A percentile compares a stretch with the other conserved stretches of the same genome.
phyloP scores from a whole-genome alignment of 192 early-diverging fungal species.

The Coemansia javaensis region DNA sequence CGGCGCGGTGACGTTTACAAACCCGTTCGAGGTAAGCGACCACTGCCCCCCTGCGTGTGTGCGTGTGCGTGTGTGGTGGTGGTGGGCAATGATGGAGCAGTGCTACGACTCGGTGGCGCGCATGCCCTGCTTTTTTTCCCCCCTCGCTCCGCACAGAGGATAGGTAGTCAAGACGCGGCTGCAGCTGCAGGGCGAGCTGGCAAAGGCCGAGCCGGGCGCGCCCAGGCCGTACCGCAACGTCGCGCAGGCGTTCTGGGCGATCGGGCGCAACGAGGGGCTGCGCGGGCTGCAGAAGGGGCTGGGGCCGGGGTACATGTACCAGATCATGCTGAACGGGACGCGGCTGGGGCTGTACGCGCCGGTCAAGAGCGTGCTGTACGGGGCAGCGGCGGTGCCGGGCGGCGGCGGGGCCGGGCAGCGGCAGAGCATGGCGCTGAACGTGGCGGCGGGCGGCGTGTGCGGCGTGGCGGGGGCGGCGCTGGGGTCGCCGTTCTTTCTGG shows the following conservation, averaged over 20 bases:
- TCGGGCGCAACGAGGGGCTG: conserved; percentile 78
- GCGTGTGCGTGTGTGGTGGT: background rate
- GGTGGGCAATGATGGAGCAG: too few species aligned
- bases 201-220: conserved; percentile 41
- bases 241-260: conserved; percentile 68
- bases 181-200: conserved; percentile 89
- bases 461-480: conserved; percentile 78
- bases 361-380: conserved; percentile 56
- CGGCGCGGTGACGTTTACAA: conserved; percentile 92
- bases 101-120: too few species aligned
- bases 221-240: conserved; percentile 68
- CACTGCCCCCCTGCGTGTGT: background rate
- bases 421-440: conserved; percentile 54
- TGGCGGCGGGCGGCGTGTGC: conserved; percentile 67
- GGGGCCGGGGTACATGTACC: conserved; percentile 84
- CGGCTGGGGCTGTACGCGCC: conserved; percentile 92
- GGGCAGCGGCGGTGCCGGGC: conserved; percentile 33
- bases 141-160: background rate
- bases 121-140: too few species aligned
- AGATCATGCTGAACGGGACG: conserved; percentile 88
- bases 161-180: conserved; percentile 91
- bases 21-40: conserved; percentile 77
- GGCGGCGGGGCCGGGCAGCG: conserved; percentile 27
- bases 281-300: conserved; percentile 84
- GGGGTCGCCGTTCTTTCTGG: conserved; percentile 81